These are phyloP conservation scores for Solanum chacoense DNA, from an alignment of 305 asterid genomes.

Conservation along the genomic window DNA sequence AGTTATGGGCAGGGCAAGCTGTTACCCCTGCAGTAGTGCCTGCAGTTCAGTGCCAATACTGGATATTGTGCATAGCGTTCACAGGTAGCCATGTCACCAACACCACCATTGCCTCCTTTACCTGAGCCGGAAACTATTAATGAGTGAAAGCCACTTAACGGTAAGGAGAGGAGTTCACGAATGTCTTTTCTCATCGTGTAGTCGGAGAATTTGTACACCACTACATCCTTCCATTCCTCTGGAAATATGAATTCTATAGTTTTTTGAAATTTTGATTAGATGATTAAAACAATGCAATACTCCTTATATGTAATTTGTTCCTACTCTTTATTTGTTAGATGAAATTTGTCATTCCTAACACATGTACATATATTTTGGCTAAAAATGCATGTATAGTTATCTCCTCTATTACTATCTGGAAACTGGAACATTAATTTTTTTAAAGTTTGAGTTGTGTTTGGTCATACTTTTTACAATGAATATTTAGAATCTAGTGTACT, in stretches of 20 bases:
- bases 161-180: not conserved
- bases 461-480: not conserved
- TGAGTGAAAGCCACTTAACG: not conserved
- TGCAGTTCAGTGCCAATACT: not conserved
- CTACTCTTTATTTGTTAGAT: not conserved
- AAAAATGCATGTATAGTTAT: not conserved
- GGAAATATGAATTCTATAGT: not conserved
- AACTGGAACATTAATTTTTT: not conserved
- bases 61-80: not conserved
- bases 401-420: not conserved
- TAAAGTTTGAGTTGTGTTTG: not conserved
- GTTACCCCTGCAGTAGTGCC: not conserved
- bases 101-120: not conserved
- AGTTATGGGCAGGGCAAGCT: not conserved
- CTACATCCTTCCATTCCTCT: not conserved
- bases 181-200: not conserved
- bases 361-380: not conserved
- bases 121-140: not conserved
- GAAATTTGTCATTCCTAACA: not conserved
- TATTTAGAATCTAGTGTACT: not conserved
- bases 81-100: not conserved
- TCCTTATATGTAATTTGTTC: no score
- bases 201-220: not conserved
- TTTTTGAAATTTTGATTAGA: no score
- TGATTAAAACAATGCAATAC: not conserved